phyloP scores from a whole-genome alignment of 2,329 filamentous ascomycete genomes.

The Penicillium sp. region DNA sequence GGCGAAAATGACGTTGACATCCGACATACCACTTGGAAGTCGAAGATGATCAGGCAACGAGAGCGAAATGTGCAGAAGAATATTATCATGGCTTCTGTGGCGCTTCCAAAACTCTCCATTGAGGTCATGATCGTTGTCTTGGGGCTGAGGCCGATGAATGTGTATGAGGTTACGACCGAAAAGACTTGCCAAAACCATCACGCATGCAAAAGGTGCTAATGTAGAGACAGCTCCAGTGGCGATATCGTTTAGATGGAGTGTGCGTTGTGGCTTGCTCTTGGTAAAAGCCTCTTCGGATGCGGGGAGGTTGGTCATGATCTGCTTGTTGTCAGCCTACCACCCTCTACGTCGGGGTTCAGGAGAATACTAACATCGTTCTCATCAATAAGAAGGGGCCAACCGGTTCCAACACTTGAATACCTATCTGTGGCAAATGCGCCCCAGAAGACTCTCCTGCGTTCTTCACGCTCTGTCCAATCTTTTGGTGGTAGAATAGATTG shows the following conservation, averaged over 20 bases:
- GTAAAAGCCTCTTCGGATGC: conserved; percentile 81
- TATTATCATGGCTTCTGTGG: conserved; percentile 83
- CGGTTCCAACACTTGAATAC: conserved; percentile 92
- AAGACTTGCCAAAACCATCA: conserved; percentile 81
- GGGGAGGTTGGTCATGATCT: conserved; percentile 81
- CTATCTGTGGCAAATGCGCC: conserved; percentile 86
- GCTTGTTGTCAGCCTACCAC: conserved; percentile 20
- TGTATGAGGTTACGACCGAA: conserved; percentile 91
- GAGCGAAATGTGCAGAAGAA: conserved; percentile 81
- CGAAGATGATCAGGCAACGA: conserved; percentile 78
- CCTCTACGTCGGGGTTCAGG: not conserved
- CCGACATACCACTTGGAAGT: conserved; percentile 69
- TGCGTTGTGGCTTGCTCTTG: conserved; percentile 71
- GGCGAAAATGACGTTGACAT: conserved; percentile 84
- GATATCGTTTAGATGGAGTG: conserved; percentile 59
- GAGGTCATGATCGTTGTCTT: conserved; percentile 81
- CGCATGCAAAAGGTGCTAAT: conserved; percentile 73
- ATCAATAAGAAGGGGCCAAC: conserved; percentile 93
- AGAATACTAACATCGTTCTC: conserved; percentile 68
- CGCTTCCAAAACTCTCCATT: conserved; percentile 96
- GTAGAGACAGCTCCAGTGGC: conserved; percentile 65
- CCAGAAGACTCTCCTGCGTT: conserved; percentile 91
- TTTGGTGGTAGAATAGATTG: conserved; percentile 80
- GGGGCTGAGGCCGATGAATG: conserved; percentile 77
- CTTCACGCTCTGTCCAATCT: conserved; percentile 93